Evolutionary conservation across 345 rosid species (phyloP).

Genomic region (Brassica carinata): DNA sequence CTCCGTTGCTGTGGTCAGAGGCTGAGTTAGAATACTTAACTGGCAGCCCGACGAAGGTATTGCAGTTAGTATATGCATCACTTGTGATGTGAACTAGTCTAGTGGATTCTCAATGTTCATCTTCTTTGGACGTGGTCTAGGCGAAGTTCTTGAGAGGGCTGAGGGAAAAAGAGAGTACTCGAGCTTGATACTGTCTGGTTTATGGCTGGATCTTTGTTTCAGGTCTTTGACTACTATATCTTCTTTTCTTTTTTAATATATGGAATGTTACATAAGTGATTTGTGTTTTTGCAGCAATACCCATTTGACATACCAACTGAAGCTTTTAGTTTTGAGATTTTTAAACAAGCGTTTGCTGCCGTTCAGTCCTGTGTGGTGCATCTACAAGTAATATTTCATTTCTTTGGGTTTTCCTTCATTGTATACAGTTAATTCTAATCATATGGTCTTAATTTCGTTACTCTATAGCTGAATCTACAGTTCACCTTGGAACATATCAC

Average conservation of each 20-base stretch:
- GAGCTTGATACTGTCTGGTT: conserved; percentile 99
- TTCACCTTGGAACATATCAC: conserved; percentile 11
- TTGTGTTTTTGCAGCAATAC: conserved; percentile 74
- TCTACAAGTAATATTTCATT: conserved; percentile 63
- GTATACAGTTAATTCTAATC: background rate
- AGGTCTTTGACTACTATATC: conserved; percentile 48
- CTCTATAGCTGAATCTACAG: conserved; percentile 4
- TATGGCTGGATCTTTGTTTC: conserved; percentile 99
- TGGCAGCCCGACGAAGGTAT: conserved; percentile 95
- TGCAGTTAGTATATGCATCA: conserved; percentile 7
- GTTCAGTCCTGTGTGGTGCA: conserved; percentile 98
- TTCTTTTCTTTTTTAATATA: background rate
- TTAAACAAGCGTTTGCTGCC: conserved; percentile 95
- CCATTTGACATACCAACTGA: conserved; percentile 97
- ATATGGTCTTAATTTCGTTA: background rate
- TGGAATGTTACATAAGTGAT: background rate
- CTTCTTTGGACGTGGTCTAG: conserved; percentile 46
- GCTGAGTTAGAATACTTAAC: conserved; percentile 83
- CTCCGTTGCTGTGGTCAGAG: conserved; percentile 92
- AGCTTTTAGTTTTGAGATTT: conserved; percentile 90
- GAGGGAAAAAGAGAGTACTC: conserved; percentile 88
- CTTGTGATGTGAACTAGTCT: conserved; percentile 13
- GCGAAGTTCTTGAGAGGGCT: conserved; percentile 86
- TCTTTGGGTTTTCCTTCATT: background rate
- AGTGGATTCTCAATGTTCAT: conserved; percentile 18